Evolutionary conservation across 1,284 basidiomycete species (phyloP), one percentile per base, ranked within the genome.

Genomic region (Puccinia hordei): DNA sequence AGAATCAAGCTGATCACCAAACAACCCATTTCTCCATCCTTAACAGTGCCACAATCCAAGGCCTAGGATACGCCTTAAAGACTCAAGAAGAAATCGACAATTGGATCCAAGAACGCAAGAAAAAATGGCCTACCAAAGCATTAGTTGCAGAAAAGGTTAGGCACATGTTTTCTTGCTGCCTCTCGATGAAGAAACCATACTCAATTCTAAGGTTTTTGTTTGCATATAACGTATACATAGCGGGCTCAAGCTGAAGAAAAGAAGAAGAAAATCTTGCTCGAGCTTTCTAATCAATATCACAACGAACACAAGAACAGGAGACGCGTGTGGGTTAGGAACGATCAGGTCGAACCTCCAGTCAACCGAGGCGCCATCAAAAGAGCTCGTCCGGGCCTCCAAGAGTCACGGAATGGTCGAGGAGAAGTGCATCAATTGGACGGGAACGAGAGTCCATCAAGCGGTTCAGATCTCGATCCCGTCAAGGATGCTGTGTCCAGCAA

Each of bases 21-120:
- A 27, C 24, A 53, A 30, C 30, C 30, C 1, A 38, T 38, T 41
- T 66, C n/a, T 66, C 6, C 33, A 13, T 27, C 17, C 53, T 46
- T 19, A 27, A 69, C 19, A 79, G 76, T 30, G 76, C 76, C 15
- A 79, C 76, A 1, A 79, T 79, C 55, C 65, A 79, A 49, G 76
- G 76, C 38, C 57, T 79, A 17, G 76, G 76, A 19, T 79, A 79
- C 57, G 66, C 66, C 1, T 51, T 79, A 30, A 65, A 79, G 41
- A 71, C 76, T 24, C 65, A 79, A 24, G 66, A 79, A 41, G 65
- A 79, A 33, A 49, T 79, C 24, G 33, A 38, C 24, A 24, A 49
- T 27, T 79, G 76, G 76, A 71, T 79, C 30, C 49, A 79, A 72
- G 76, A 79, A 72, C 61, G 76, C n/a, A 49, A 66, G 38, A 79